Base-by-base conservation (phyloP, 2,329 filamentous ascomycete species). In the Beauveria asiatica region DNA sequence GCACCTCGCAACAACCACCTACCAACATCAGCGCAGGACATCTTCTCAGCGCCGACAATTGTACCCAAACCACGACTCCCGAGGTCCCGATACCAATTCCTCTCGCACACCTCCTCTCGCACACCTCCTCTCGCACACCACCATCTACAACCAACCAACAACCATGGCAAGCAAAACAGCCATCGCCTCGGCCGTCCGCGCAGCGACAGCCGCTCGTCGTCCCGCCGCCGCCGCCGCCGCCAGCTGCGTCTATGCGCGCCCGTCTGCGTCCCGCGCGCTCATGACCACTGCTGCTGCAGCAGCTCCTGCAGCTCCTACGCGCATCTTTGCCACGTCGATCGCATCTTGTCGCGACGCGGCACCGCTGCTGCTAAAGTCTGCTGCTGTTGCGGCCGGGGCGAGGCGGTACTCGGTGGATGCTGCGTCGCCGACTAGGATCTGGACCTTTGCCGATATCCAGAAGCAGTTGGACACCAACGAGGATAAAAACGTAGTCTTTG, bases 401-500 rank as follows among this genome's bases (percentile, higher is more conserved):
- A 61, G 69, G 10, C 65, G 66, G 41, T 75, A 71, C 63, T 74
- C 71, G 27, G 62, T 53, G 25, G 54, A 71, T 23, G 62, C 55
- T 19, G 54, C 54, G 52, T 17, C 52, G 54, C 27, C 54, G 9
- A 75, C 67, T 66, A 80, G 75, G 66, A 68, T 75, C 10, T 84
- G 79, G 74, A 70, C 65, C 8, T 84, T 83, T 67, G 73, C 77
- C 60, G 77, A 82, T 72, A 65, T 83, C 19, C 70, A 76, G 69
- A 67, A 72, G n/a, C 68, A 75, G 30, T 68, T 69, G 6, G 58
- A 67, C 37, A 66, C 67, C 41, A 46, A 49, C 19, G 53, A 64
- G 16, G 57, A 65, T 48, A 30, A 51, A 17, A 67, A 74, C 5
- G 67, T 76, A 27, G 70, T 79, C 50, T 72, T 84, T 51, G 73